A percentile compares a stretch with the other conserved stretches of the same genome.
Evolutionary conservation across 208 protist species (phyloP).

Genomic region (Paratrypanosoma confusum): DNA sequence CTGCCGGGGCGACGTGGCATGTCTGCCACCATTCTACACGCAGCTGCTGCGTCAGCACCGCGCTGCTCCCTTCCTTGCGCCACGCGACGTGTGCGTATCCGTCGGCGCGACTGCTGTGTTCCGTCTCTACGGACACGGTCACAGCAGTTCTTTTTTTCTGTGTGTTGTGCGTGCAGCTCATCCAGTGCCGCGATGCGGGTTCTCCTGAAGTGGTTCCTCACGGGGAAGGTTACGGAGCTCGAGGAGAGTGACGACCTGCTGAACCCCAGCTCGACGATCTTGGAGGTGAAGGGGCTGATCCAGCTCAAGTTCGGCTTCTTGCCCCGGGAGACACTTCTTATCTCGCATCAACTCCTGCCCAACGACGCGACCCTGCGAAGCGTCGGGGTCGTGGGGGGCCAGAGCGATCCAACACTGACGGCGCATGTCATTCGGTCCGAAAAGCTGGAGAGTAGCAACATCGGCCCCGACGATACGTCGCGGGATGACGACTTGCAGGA

Average conservation of each 20-base stretch:
- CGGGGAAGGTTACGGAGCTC: constrained; percentile 38
- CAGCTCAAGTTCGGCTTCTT: constrained; percentile 76
- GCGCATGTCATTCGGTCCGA: constrained; percentile 47
- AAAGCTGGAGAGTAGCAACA: constrained; percentile 39
- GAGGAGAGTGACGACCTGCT: constrained; percentile 57
- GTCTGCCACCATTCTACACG: too few species aligned
- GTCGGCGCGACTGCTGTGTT: too few species aligned
- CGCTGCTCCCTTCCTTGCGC: too few species aligned
- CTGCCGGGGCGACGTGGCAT: too few species aligned
- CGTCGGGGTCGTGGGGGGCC: constrained; percentile 27
- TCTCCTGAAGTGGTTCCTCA: constrained; percentile 55
- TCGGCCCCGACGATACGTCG: constrained; percentile 31
- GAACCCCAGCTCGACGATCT: constrained; percentile 49
- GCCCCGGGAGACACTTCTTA: constrained; percentile 36
- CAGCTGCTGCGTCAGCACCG: too few species aligned
- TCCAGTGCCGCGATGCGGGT: too few species aligned
- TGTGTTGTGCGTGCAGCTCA: too few species aligned
- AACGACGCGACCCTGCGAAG: constrained; percentile 28
- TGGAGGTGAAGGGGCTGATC: constrained; percentile 72
- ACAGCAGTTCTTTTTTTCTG: too few species aligned
- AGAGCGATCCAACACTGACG: constrained; percentile 32
- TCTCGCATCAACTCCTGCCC: constrained; percentile 44
- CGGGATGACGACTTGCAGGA: constrained; percentile 55
- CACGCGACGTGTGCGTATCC: too few species aligned
- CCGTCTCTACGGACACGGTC: too few species aligned